Percentiles rank a stretch among this genome's conserved stretches.
Conservation (phyloP, 2,329 filamentous ascomycete genomes). For the Phaeosphaeriaceae sp. region DNA sequence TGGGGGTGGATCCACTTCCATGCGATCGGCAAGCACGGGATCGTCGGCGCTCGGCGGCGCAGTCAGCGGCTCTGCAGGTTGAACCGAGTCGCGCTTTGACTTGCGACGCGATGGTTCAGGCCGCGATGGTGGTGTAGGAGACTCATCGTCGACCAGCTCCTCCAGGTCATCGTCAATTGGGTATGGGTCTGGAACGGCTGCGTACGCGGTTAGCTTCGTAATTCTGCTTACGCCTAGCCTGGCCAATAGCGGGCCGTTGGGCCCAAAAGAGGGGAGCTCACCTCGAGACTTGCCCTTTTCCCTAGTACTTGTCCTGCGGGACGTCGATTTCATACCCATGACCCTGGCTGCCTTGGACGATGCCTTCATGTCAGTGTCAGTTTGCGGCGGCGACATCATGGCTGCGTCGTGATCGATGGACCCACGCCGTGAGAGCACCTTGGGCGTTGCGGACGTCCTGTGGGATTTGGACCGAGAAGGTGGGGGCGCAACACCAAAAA, state of each 20-base stretch:
- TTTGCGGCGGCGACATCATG: conserved; percentile 76
- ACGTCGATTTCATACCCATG: conserved; percentile 65
- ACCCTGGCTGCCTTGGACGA: conserved; percentile 81
- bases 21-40: conserved; percentile 51
- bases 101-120: conserved; percentile 49
- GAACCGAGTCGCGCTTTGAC: conserved; percentile 50
- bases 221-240: conserved; percentile 45
- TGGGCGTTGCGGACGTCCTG: conserved; percentile 65
- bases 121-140: conserved; percentile 42
- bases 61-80: conserved; percentile 43
- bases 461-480: conserved; percentile 74
- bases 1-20: conserved; percentile 53
- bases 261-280: conserved; percentile 39
- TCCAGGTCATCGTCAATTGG: conserved; percentile 69
- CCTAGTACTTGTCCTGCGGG: conserved; percentile 53
- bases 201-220: conserved; percentile 40
- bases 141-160: conserved; percentile 58
- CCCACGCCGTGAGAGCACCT: conserved; percentile 71
- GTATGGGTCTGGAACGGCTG: conserved; percentile 64
- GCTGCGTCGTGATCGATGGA: conserved; percentile 72
- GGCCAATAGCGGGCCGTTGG: conserved; percentile 27
- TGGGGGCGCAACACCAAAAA: conserved; percentile 63
- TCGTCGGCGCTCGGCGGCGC: conserved; percentile 53
- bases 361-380: conserved; percentile 66
- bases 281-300: conserved; percentile 60